Evolutionary conservation across 2,329 filamentous ascomycete genomes (phyloP).

Genomic region (Clarireedia monteithiana): DNA sequence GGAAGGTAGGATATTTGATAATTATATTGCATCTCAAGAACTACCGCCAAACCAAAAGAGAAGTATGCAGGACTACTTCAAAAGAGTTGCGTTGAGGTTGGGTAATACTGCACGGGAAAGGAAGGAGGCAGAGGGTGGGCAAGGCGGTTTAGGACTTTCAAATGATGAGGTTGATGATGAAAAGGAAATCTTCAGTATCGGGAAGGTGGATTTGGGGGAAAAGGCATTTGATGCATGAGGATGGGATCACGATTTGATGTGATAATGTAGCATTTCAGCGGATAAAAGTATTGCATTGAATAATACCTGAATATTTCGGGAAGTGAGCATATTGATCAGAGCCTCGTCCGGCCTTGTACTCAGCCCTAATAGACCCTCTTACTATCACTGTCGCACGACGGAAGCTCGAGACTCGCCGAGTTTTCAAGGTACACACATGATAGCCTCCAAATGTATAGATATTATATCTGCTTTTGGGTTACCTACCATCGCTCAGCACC

Average conservation of each 20-base stretch:
- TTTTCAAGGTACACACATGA: too few species aligned
- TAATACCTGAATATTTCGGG: not conserved
- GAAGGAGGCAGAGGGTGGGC: constrained; percentile 83
- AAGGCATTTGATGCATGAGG: constrained; percentile 27
- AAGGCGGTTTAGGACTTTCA: constrained; percentile 75
- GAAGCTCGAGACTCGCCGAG: too few species aligned
- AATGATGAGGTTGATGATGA: constrained; percentile 93
- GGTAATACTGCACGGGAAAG: constrained; percentile 84
- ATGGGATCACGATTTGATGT: not conserved
- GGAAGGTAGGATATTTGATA: constrained; percentile 80
- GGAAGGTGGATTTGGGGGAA: constrained; percentile 76
- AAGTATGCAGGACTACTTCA: constrained; percentile 96
- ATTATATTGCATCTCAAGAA: constrained; percentile 68
- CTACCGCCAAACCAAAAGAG: constrained; percentile 69
- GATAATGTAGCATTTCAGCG: not conserved
- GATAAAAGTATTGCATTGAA: not conserved
- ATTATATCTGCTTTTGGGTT: not conserved
- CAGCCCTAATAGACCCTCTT: not conserved
- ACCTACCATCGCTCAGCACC: not conserved
- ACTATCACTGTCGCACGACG: too few species aligned
- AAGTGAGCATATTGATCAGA: too few species aligned
- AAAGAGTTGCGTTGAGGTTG: constrained; percentile 76
- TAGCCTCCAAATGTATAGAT: too few species aligned
- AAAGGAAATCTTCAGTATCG: constrained; percentile 91
- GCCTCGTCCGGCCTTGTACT: not conserved